A percentile compares a stretch with the other conserved stretches of the same genome.
These are phyloP conservation scores for Fusarium ambrosium DNA, from an alignment of 2,329 filamentous ascomycete species.

Conservation along the genomic window DNA sequence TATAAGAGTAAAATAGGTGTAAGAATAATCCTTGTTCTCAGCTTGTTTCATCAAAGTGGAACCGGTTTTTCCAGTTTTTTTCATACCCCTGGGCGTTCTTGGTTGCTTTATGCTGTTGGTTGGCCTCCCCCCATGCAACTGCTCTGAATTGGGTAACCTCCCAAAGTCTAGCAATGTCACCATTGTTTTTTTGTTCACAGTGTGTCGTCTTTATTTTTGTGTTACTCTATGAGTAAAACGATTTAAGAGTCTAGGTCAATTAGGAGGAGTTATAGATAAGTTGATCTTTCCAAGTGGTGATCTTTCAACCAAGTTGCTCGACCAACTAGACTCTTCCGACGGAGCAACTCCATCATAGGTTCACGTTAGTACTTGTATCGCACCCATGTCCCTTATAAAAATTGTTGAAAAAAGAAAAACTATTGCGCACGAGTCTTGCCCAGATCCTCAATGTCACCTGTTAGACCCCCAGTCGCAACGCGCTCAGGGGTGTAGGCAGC, in stretches of 20 bases:
- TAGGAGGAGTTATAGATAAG: neutral
- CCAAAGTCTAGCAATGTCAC: neutral
- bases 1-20: neutral
- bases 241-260: neutral
- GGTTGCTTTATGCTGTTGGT: constrained; percentile 20
- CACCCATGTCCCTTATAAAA: neutral
- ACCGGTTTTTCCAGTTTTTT: neutral
- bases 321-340: neutral
- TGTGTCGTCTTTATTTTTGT: neutral
- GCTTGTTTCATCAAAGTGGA: neutral
- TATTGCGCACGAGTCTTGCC: neutral
- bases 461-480: neutral
- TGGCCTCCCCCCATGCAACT: neutral
- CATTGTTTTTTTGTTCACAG: neutral
- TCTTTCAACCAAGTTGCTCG: neutral
- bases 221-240: constrained; percentile 1
- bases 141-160: neutral
- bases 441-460: neutral
- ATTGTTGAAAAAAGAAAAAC: neutral
- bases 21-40: neutral
- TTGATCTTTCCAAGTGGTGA: neutral
- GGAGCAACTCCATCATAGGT: neutral
- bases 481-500: neutral
- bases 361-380: neutral
- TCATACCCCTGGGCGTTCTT: neutral